A percentile compares a stretch with the other conserved stretches of the same genome.
phyloP scores from a whole-genome alignment of 768 basidiomycete genomes.

The Scleroderma citrinum region DNA sequence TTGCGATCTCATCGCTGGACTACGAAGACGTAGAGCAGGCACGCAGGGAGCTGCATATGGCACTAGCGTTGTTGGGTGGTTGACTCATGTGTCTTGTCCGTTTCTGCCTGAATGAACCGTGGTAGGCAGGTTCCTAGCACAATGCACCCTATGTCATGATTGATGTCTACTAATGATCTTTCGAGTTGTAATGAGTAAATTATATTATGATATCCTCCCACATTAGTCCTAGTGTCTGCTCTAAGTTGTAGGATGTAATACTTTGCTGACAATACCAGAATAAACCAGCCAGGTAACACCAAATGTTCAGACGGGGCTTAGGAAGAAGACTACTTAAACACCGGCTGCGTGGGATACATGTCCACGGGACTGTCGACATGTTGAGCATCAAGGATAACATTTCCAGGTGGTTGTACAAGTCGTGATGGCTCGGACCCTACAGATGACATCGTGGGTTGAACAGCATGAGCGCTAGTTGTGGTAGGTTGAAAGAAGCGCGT shows the following conservation, averaged over 20 bases:
- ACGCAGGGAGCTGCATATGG: conserved; percentile 71
- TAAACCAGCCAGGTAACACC: no score
- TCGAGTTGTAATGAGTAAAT: not conserved
- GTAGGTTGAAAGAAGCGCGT: conserved; percentile 12
- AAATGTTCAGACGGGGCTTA: no score
- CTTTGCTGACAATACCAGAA: not conserved
- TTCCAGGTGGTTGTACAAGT: conserved; percentile 5
- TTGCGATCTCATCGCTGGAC: conserved; percentile 92
- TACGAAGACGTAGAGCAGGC: conserved; percentile 92
- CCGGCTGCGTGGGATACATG: conserved; percentile 12
- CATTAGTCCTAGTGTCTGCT: no score
- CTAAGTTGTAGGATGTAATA: not conserved
- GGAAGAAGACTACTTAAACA: not conserved
- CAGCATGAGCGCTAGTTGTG: conserved; percentile 2
- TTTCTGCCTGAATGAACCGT: no score
- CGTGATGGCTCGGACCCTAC: not conserved
- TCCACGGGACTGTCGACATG: conserved; percentile 30
- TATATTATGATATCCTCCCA: not conserved
- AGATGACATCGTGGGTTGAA: conserved; percentile 14
- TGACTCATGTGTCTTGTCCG: conserved; percentile 15
- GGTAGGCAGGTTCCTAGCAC: not conserved
- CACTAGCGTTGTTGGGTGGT: conserved; percentile 61
- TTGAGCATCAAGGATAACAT: conserved; percentile 14
- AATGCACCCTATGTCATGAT: no score
- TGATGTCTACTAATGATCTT: not conserved